A percentile compares a stretch with the other conserved stretches of the same genome.
Conservation (phyloP, 768 basidiomycete species). For the Psilocybe cyanescens region DNA sequence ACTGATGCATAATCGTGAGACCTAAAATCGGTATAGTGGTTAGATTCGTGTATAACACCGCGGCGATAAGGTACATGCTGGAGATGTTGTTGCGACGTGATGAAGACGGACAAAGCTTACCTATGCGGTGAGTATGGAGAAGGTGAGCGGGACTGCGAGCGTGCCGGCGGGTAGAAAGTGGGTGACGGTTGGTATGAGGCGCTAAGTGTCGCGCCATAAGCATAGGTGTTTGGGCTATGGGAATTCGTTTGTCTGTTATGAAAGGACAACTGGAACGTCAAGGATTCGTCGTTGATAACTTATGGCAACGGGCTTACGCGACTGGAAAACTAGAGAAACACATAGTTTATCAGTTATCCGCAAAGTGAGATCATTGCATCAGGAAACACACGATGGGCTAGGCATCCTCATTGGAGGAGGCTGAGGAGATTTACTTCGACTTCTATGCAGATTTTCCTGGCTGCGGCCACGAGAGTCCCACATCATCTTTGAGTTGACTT, state of each 20-base stretch:
- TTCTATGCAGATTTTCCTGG: conserved; percentile 15
- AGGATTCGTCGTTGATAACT: background rate
- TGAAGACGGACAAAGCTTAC: background rate
- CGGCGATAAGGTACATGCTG: background rate
- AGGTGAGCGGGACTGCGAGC: background rate
- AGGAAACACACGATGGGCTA: conserved; percentile 30
- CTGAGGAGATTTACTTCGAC: conserved; percentile 27
- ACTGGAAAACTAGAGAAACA: conserved; percentile 28
- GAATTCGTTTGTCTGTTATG: background rate
- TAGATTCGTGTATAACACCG: background rate
- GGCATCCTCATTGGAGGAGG: conserved; percentile 29
- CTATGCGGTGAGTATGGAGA: background rate
- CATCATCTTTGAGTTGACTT: conserved; percentile 37
- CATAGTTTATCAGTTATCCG: too few species aligned
- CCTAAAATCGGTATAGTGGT: background rate
- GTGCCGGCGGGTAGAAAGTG: background rate
- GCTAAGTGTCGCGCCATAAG: background rate
- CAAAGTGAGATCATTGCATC: background rate
- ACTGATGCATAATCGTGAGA: conserved; percentile 10
- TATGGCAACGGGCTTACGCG: conserved; percentile 25
- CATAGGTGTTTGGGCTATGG: background rate
- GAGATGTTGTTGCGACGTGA: too few species aligned
- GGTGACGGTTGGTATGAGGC: background rate
- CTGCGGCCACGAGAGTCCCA: conserved; percentile 36
- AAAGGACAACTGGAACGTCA: background rate